Base-by-base conservation (phyloP, 805 yeast genomes). In the Myxozyma lipomycoides region DNA sequence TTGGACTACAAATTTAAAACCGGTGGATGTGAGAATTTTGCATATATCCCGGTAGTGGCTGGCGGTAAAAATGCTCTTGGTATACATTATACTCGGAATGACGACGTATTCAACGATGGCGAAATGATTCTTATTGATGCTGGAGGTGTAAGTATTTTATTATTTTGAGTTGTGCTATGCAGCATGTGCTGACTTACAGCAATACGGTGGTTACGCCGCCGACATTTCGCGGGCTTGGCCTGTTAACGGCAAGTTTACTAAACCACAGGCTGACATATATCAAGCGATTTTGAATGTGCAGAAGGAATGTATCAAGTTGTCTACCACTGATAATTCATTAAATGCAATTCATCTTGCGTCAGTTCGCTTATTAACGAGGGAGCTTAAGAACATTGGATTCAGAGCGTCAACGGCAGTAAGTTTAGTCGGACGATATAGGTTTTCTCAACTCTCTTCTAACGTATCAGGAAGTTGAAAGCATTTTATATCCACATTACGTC, bases 151-250 rank as follows among this genome's bases (percentile, higher is more conserved):
- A 40, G 53, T 34, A 21, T 23, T 22, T 15, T 12, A 18, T 6
- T 1, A 36, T 4, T 3, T 32, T 12, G 2, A 15, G 3, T 4
- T 1, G 18, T 2, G 6, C 25, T 26, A 28, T 10, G 17, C 5
- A 10, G 10, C 1, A 23, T 7, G 19, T 28, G 3, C 24, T 24
- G 17, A 6, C 10, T 18, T 25, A 5, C 4, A 30, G 43, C 78
- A 85, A 44, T 67, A 84, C 39, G 98, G 98, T 37, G 97, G 97
- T 1, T 93, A 93, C 67, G 83, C 95, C 64, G 83, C 97, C 1
- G 99, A 93, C 68, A 93, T 93, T 41, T 90, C 98, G 1, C 77
- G 99, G 57, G 84, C 97, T 0, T 93, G 98, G 97, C 98, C 98
- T 3, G 83, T 82, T 43, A 77, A 77, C 35, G 87, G 95, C 1